Evolutionary conservation across 495 filamentous ascomycete genomes (phyloP), one percentile per base, ranked within the genome.

Genomic region (Thozetella sp.): DNA sequence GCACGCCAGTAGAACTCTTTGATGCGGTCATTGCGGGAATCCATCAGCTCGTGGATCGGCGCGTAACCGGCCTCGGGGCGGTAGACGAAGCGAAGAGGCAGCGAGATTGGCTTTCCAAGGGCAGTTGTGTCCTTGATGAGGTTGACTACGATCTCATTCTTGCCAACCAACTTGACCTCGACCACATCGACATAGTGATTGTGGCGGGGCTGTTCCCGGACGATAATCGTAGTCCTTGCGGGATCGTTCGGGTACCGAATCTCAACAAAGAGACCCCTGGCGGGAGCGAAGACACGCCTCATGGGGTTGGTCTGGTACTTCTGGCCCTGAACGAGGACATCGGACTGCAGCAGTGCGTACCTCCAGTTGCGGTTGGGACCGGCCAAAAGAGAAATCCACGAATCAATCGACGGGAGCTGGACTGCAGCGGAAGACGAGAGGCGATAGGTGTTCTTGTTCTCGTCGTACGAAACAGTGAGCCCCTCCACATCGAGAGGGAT

Each of bases 261-360:
- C 73, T 98, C 93, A 37, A 99, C 93, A 45, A 92, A 86, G 75
- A 98, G 86, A 22, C 96, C 96, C 6, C 84, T 82, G 13, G 86
- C 87, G 1, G 95, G 95, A 13, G 90, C 87, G 59, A 97, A 93
- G 51, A 98, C 90, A 22, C 93, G 86, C 70, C 88, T 91, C 82
- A 97, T 90, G 1, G 95, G 95, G 73, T 99, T 98, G 27, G 92
- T 95, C 77, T 97, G 93, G 77, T 96, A 97, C 66, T 95, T 93
- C 67, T 97, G 88, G 15, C 93, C 95, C 75, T 99, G 95, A 22
- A 98, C 90, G 56, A 96, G 90, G 46, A 97, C 89, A 61, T 97
- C 93, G 17, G 93, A 88, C n/a, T 89, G 89, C 74, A 99, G 96
- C n/a, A 99, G 83, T n/a, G 95, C 96, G 70, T 95, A 92, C 56